phyloP scores from a whole-genome alignment of 2,329 filamentous ascomycete species.

The Plenodomus lindquistii region DNA sequence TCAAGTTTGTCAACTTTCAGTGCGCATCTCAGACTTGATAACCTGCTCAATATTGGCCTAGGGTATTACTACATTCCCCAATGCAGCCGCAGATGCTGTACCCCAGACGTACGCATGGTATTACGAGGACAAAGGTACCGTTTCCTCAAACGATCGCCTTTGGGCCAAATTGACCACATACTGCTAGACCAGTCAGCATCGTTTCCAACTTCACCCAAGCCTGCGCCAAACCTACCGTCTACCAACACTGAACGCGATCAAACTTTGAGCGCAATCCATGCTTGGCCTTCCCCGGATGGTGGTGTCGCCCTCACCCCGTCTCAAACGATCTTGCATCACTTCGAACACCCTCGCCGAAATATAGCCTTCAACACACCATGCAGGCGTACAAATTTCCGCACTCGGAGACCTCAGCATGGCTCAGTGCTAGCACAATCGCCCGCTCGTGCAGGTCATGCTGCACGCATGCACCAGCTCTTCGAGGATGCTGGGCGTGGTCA shows the following conservation, averaged over 20 bases:
- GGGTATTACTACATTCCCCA: slow-evolving; percentile 3
- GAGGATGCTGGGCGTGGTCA: slow-evolving; percentile 16
- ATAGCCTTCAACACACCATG: slow-evolving; percentile 2
- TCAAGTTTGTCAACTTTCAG: slow-evolving; percentile 11
- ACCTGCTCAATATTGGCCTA: slow-evolving; percentile 9
- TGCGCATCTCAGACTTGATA: background rate
- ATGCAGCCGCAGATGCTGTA: background rate
- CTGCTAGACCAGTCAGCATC: background rate
- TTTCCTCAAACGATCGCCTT: background rate
- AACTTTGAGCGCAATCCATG: background rate
- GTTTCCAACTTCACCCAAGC: background rate
- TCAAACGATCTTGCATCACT: background rate
- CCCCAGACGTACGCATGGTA: background rate
- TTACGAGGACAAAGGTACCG: background rate
- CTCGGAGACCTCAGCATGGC: slow-evolving; percentile 24
- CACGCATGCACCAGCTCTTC: slow-evolving; percentile 36
- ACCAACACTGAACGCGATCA: slow-evolving; percentile 4
- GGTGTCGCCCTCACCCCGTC: slow-evolving; percentile 5
- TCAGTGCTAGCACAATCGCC: slow-evolving; percentile 30
- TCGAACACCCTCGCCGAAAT: background rate
- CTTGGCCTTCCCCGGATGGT: slow-evolving; percentile 1
- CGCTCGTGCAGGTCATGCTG: slow-evolving; percentile 32
- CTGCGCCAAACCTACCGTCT: background rate
- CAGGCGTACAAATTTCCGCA: slow-evolving; percentile 24
- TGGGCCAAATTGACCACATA: background rate